phyloP scores from a whole-genome alignment of 2,329 filamentous ascomycete genomes.

The Zarea fungicola region DNA sequence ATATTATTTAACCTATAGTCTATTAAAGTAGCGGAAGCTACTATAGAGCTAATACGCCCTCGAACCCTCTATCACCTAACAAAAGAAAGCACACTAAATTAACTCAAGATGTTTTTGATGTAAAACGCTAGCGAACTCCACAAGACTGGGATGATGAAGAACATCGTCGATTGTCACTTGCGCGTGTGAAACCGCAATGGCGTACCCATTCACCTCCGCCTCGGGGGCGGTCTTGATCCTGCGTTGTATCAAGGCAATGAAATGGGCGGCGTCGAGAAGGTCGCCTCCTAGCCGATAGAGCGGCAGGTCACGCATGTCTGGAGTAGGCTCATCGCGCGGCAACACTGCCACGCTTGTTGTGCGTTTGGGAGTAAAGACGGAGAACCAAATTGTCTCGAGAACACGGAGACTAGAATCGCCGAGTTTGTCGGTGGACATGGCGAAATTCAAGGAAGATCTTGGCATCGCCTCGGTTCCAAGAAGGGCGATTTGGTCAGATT shows the following conservation, averaged over 20 bases:
- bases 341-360: neutral
- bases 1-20: too few species aligned
- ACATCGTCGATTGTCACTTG: conserved; percentile 10
- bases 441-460: neutral
- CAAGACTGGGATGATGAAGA: conserved; percentile 7
- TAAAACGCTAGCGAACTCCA: conserved; percentile 9
- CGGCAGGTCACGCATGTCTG: conserved; percentile 1
- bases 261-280: conserved; percentile 6
- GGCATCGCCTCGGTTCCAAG: conserved; percentile 9
- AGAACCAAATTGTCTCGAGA: conserved; percentile 9
- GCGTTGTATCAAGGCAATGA: conserved; percentile 6
- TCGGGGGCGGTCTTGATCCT: neutral
- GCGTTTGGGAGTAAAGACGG: conserved; percentile 3
- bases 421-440: neutral
- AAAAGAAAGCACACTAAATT: neutral
- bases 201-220: neutral
- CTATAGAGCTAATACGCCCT: too few species aligned
- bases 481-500: neutral
- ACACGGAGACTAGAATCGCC: neutral
- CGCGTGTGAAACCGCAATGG: neutral
- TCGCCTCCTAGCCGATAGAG: conserved; percentile 9
- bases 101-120: neutral
- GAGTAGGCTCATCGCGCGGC: neutral
- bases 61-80: too few species aligned
- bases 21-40: too few species aligned